Base-by-base conservation (phyloP, 768 basidiomycete species). In the Termitomyces sp. region DNA sequence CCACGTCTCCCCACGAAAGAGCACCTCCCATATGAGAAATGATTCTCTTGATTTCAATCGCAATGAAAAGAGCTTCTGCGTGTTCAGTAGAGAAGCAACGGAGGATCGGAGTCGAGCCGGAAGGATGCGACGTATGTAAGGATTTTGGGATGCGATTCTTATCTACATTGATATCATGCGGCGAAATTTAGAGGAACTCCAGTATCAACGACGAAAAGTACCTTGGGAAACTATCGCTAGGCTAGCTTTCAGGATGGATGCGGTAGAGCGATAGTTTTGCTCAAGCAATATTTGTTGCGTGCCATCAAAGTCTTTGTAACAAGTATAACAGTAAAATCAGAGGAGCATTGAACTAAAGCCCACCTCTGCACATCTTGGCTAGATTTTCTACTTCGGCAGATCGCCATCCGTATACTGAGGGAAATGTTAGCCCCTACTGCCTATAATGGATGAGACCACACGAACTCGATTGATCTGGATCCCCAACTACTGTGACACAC, bases 381-480 rank as follows among this genome's bases (percentile, higher is more conserved):
- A 93, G 70, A 67, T 93, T 93, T 55, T 77, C 80, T 3, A 89
- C 75, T 62, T 93, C 88, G 22, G 85, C 90, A 6, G 87, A 85
- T 12, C 92, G 80, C 92, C 93, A 95, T 9, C 90, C 90, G 61
- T 93, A 93, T 41, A 93, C 83, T 85, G 28, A 14, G 6, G 54
- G 46, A 19, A 59, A 48, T 30, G 12, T 45, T n/a, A 60, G 50
- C 22, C 15, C 35, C 26, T 34, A 42, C 32, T 47, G 30, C 44
- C 9, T 10, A 12, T 38, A 12, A n/a, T 38, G 32, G 14, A 15
- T 12, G 32, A 51, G 49, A 48, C 43, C n/a, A 52, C 53, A 43
- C 22, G 71, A 60, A 85, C 87, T 93, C 0, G 90, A 91, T 65
- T 95, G 93, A 67, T 95, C 93, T 0, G 93, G 93, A 70, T 95